Percentiles rank a stretch among this genome's conserved stretches.
phyloP scores from a whole-genome alignment of 2,329 filamentous ascomycete genomes.

The Neonectria faginata region DNA sequence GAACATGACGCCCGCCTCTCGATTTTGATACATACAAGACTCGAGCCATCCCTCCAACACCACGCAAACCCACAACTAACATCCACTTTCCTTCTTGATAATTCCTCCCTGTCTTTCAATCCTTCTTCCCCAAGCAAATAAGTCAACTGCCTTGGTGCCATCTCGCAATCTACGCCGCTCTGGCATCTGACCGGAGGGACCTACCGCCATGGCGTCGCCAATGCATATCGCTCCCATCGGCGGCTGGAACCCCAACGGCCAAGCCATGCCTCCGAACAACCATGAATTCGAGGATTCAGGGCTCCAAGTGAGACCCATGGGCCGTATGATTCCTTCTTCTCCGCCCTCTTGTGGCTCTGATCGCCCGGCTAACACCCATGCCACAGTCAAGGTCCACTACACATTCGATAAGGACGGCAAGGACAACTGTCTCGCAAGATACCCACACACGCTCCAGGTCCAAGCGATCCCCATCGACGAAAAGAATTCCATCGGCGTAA shows the following conservation, averaged over 20 bases:
- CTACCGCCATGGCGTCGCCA: conserved; percentile 55
- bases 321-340: conserved; percentile 63
- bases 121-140: conserved; percentile 11
- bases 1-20: conserved; percentile 54
- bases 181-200: conserved; percentile 42
- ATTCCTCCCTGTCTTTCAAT: not conserved
- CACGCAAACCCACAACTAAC: conserved; percentile 16
- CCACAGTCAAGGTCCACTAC: conserved; percentile 92
- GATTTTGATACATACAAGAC: conserved; percentile 47
- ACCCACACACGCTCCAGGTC: conserved; percentile 82
- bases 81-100: conserved; percentile 8
- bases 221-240: conserved; percentile 49
- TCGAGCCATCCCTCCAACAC: conserved; percentile 33
- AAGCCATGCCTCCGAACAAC: conserved; percentile 45
- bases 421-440: conserved; percentile 88
- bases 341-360: conserved; percentile 10
- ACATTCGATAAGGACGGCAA: conserved; percentile 92
- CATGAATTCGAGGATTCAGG: conserved; percentile 58
- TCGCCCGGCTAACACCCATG: conserved; percentile 36
- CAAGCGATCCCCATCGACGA: conserved; percentile 87
- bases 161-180: conserved; percentile 26
- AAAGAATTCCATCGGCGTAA: conserved; percentile 82
- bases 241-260: conserved; percentile 49
- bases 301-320: conserved; percentile 72
- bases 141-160: conserved; percentile 18